Base-by-base conservation (phyloP, 345 rosid species). In the Eucalyptus leucophloia region DNA sequence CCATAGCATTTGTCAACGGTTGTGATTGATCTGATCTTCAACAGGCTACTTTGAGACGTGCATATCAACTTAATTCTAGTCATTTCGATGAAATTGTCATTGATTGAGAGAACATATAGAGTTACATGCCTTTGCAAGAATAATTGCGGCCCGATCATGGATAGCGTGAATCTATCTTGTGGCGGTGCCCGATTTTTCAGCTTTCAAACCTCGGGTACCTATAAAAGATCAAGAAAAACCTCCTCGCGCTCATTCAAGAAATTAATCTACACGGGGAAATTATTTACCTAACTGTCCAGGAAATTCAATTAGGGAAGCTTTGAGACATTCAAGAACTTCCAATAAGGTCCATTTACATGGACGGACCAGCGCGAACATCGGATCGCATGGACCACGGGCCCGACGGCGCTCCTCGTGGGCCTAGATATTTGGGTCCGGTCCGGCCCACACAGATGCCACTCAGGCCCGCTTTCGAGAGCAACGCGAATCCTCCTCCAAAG, bases 51-150 rank as follows among this genome's bases (percentile, higher is more conserved):
- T 77, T 6, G 47, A 40, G 28, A 40, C 9, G 6, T 40, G 28
- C 47, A 77, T 6, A 40, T 37, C 16, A 1, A 40, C 7, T 77
- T 40, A 19, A 77, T 1, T 42, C 30, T 37, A 3, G 83, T 40
- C 9, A 19, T 37, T 37, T 40, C 1, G 1, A 37, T 0, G 5
- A 37, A 77, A 37, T 21, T 77, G 8, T 6, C 13, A 0, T 24
- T 44, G 8, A 5, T 77, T 12, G 8, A 77, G 83, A 77, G 28
- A 37, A 19, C 30, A 77, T 0, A 37, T 40, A 11, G 0, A 77
- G 1, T 40, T 11, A 72, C 44, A 72, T 40, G 47, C 30, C 28
- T 21, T 37, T 0, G 2, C 1, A 1, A 47, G 47, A 3, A 4
- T 40, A 21, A 37, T 77, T 3, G 47, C 3, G 2, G 5, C 26